Conservation (phyloP, 495 filamentous ascomycete genomes). For the Neurospora sp. region DNA sequence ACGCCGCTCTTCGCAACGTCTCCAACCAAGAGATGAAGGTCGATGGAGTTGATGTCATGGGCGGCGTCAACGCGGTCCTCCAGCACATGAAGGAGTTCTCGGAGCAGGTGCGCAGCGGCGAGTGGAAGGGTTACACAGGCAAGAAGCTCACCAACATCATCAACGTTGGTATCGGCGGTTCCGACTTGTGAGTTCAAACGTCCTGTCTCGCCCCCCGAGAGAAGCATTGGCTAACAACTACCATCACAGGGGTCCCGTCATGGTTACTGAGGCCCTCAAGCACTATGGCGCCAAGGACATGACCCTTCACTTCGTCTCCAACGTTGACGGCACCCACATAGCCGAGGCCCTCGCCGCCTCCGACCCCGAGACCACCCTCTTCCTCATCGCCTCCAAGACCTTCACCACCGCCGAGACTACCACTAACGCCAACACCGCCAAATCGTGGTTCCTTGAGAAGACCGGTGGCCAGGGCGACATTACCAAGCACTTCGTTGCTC, state of each 20-base stretch:
- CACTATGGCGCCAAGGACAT: slow-evolving; percentile 76
- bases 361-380: slow-evolving; percentile 92
- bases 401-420: slow-evolving; percentile 97
- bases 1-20: slow-evolving; percentile 84
- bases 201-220: background rate
- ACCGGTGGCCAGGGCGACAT: slow-evolving; percentile 69
- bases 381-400: slow-evolving; percentile 96
- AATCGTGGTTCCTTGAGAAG: slow-evolving; percentile 88
- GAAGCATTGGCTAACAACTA: background rate
- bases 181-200: slow-evolving; percentile 67
- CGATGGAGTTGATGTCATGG: slow-evolving; percentile 87
- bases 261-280: slow-evolving; percentile 96
- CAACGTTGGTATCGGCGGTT: slow-evolving; percentile 97
- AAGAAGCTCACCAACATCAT: slow-evolving; percentile 94
- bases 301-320: slow-evolving; percentile 95
- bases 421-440: slow-evolving; percentile 94
- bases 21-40: slow-evolving; percentile 81
- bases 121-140: slow-evolving; percentile 98
- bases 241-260: slow-evolving; percentile 71
- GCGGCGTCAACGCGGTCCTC: slow-evolving; percentile 76
- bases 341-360: slow-evolving; percentile 83
- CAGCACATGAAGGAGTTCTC: slow-evolving; percentile 97
- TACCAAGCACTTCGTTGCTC: slow-evolving; percentile 96
- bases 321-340: slow-evolving; percentile 97
- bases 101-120: slow-evolving; percentile 84